phyloP scores from a whole-genome alignment of 306 rosid genomes.

The Acacia acuminata region DNA sequence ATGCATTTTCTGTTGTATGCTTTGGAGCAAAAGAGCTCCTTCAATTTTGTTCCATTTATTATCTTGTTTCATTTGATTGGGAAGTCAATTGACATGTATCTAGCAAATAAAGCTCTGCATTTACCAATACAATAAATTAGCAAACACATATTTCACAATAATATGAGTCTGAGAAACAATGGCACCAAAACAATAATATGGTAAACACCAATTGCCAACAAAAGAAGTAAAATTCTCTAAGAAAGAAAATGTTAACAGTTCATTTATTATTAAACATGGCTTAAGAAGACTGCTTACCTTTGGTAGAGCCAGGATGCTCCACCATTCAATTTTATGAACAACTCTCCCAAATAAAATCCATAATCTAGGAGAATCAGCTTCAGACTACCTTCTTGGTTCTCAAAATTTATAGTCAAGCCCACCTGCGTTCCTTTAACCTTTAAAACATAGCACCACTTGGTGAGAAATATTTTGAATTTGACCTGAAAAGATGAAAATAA shows the following conservation, averaged over 20 bases:
- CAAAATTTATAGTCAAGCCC: slow-evolving; percentile 59
- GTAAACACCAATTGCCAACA: not conserved
- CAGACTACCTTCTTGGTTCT: slow-evolving; percentile 67
- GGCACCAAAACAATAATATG: not conserved
- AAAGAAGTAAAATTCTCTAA: not conserved
- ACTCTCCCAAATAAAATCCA: slow-evolving; percentile 62
- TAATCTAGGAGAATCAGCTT: slow-evolving; percentile 61
- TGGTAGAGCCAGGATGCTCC: slow-evolving; percentile 95
- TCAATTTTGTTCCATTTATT: not conserved
- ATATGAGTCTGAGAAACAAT: not conserved
- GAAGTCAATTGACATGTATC: not conserved
- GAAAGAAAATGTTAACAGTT: slow-evolving; percentile 6
- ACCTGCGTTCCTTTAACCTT: slow-evolving; percentile 77
- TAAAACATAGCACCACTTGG: slow-evolving; percentile 35
- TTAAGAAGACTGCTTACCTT: slow-evolving; percentile 50
- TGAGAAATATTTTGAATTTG: slow-evolving; percentile 6
- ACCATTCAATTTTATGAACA: slow-evolving; percentile 72
- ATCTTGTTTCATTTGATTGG: not conserved
- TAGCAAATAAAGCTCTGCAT: not conserved
- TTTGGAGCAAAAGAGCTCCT: not conserved
- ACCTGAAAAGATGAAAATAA: not conserved
- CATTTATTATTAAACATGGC: slow-evolving; percentile 21
- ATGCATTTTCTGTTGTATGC: not conserved
- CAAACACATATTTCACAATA: not conserved
- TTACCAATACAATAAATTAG: not conserved